Percentiles rank a stretch among this genome's conserved stretches.
These are phyloP conservation scores for Cladorrhinum sp. DNA, from an alignment of 2,329 filamentous ascomycete genomes.

Conservation along the genomic window DNA sequence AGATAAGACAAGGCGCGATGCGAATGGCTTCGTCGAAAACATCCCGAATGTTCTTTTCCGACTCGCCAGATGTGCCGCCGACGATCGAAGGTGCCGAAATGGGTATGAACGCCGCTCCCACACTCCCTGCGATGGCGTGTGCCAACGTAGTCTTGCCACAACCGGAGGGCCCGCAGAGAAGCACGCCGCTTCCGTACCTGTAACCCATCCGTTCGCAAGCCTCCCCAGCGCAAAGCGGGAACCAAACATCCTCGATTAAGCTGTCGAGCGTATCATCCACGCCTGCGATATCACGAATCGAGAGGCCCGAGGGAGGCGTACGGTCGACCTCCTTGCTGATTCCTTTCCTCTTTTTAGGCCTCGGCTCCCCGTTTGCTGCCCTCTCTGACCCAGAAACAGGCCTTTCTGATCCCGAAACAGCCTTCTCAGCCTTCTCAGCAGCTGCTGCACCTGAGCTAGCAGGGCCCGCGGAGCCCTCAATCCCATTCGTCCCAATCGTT, in stretches of 20 bases:
- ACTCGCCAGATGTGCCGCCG: conserved; percentile 84
- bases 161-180: conserved; percentile 79
- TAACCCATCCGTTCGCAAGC: conserved; percentile 64
- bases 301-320: conserved; percentile 64
- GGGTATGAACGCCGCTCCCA: conserved; percentile 75
- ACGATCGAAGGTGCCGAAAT: conserved; percentile 80
- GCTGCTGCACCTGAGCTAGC: not conserved
- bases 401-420: not conserved
- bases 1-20: conserved; percentile 83
- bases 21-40: conserved; percentile 84
- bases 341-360: conserved; percentile 61
- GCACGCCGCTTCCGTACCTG: conserved; percentile 68
- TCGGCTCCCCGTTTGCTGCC: conserved; percentile 63
- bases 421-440: conserved; percentile 2
- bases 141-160: conserved; percentile 86
- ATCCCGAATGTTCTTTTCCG: conserved; percentile 80
- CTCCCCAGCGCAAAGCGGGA: conserved; percentile 67
- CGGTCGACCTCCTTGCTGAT: conserved; percentile 49
- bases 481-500: not conserved
- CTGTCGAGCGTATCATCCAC: conserved; percentile 69
- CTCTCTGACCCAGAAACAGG: conserved; percentile 40
- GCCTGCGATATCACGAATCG: conserved; percentile 70
- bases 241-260: conserved; percentile 67
- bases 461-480: too few relatives aligned
- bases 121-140: conserved; percentile 71